These are phyloP conservation scores for Xylaria sp. DNA, from an alignment of 2,329 filamentous ascomycete genomes.

Conservation along the genomic window DNA sequence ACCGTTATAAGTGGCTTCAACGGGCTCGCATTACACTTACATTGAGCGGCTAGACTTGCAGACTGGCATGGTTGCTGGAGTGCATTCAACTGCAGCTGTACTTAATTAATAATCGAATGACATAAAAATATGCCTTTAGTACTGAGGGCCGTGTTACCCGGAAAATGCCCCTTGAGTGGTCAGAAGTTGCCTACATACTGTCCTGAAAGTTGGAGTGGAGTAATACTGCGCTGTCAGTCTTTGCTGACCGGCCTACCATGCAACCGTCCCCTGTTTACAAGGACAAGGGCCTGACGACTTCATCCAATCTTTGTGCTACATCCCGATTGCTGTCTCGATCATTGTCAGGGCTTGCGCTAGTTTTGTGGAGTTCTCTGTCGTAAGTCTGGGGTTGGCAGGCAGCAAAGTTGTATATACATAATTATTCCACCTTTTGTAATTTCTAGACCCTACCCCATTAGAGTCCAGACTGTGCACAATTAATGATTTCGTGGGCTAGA, in stretches of 20 bases:
- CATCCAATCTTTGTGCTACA: constrained; percentile 23
- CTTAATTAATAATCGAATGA: constrained; percentile 30
- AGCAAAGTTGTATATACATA: constrained; percentile 11
- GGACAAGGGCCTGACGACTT: constrained; percentile 21
- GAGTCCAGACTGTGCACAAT: not conserved
- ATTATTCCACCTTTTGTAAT: constrained; percentile 18
- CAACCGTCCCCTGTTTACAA: constrained; percentile 25
- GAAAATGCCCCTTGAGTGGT: constrained; percentile 14
- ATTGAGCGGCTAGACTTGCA: constrained; percentile 22
- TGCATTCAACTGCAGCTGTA: constrained; percentile 28
- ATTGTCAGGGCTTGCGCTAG: constrained; percentile 6
- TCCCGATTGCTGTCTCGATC: not conserved
- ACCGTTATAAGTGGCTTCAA: constrained; percentile 26
- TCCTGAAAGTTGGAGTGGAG: constrained; percentile 17
- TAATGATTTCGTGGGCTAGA: not conserved
- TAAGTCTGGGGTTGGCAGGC: constrained; percentile 18
- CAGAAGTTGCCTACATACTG: not conserved
- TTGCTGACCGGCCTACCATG: constrained; percentile 19
- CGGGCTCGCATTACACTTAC: constrained; percentile 3
- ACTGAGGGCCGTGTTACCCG: constrained; percentile 5
- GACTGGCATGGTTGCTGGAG: constrained; percentile 8
- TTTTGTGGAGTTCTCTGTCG: constrained; percentile 16
- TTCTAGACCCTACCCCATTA: constrained; percentile 14
- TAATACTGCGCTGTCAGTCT: constrained; percentile 13
- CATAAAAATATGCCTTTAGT: constrained; percentile 3